Base-by-base conservation (phyloP, 129 eudicot species). In the Flaveria sonorensis region DNA sequence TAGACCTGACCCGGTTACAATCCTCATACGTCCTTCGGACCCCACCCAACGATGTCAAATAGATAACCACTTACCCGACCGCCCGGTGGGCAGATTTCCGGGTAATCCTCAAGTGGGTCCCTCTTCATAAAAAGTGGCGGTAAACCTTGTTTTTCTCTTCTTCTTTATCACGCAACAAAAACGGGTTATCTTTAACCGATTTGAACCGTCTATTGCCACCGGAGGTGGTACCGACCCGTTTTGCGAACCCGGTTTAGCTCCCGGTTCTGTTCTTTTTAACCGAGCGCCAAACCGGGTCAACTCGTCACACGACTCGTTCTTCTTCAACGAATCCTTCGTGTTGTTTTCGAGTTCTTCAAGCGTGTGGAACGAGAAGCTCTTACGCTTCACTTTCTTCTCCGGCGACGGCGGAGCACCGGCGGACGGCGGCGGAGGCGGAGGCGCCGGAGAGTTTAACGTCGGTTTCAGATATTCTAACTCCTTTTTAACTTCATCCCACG, bases 401-500 rank as follows among this genome's bases (percentile, higher is more conserved):
- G 85, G 84, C 40, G 6, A 19, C 24, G 59, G 73, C 30, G 71
- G 60, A 77, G 83, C 7, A 2, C 14, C 0, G 76, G 51, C 3
- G n/a, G 48, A 61, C n/a, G 87, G 68, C 9, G 67, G 46, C 3
- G 74, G 30, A 1, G 67, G 46, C 4, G 74, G 30, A 1, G 81
- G 87, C 15, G 59, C 18, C 0, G 84, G 85, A n/a, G 79, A 36
- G 75, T 74, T 81, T 47, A 88, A 67, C 9, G 86, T 80, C 56
- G 96, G 96, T 80, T 93, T 93, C 36, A 94, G 68, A 19, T 83
- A 91, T 67, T 94, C 93, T 72, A 94, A 76, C 13, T 74, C 90
- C 59, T 89, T 94, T 70, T 90, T 94, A 32, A 94, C 96, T 56
- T 94, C 97, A 3, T 91, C 97, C 99, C 99, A 94, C 12, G 93